These are phyloP conservation scores for Trichophyton rubrum DNA, from an alignment of 2,329 filamentous ascomycete species.

Conservation along the genomic window DNA sequence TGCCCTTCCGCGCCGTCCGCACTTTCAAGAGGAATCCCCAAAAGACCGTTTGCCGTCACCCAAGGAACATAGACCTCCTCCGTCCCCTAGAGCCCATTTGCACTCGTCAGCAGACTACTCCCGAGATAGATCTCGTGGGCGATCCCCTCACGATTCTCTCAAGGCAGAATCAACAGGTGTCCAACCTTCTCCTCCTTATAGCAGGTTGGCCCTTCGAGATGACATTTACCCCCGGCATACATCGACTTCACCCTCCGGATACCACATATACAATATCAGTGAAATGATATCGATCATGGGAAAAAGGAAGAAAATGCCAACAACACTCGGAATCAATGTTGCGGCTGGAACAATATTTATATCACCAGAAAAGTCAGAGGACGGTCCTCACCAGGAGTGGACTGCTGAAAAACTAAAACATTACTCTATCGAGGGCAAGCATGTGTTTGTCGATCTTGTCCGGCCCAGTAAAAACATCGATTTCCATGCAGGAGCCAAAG, in stretches of 20 bases:
- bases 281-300: slow-evolving; percentile 97
- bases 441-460: slow-evolving; percentile 89
- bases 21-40: slow-evolving; percentile 45
- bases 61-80: slow-evolving; percentile 35
- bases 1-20: slow-evolving; percentile 50
- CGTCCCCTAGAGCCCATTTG: slow-evolving; percentile 43
- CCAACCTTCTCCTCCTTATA: slow-evolving; percentile 45
- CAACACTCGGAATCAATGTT: slow-evolving; percentile 87
- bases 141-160: slow-evolving; percentile 23
- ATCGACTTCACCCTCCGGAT: slow-evolving; percentile 57
- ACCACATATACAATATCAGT: slow-evolving; percentile 91
- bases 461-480: slow-evolving; percentile 88
- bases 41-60: slow-evolving; percentile 43
- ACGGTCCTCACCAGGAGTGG: slow-evolving; percentile 85
- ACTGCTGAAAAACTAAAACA: slow-evolving; percentile 89
- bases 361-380: slow-evolving; percentile 68
- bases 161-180: slow-evolving; percentile 34
- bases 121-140: slow-evolving; percentile 8
- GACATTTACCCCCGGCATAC: slow-evolving; percentile 35
- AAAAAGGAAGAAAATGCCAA: slow-evolving; percentile 96
- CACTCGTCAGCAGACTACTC: slow-evolving; percentile 40
- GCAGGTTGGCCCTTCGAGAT: slow-evolving; percentile 33
- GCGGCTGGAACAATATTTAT: slow-evolving; percentile 82
- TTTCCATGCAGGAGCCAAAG: slow-evolving; percentile 93
- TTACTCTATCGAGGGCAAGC: slow-evolving; percentile 95